Conservation (phyloP, 306 rosid species). For the Psophocarpus tetragonolobus region DNA sequence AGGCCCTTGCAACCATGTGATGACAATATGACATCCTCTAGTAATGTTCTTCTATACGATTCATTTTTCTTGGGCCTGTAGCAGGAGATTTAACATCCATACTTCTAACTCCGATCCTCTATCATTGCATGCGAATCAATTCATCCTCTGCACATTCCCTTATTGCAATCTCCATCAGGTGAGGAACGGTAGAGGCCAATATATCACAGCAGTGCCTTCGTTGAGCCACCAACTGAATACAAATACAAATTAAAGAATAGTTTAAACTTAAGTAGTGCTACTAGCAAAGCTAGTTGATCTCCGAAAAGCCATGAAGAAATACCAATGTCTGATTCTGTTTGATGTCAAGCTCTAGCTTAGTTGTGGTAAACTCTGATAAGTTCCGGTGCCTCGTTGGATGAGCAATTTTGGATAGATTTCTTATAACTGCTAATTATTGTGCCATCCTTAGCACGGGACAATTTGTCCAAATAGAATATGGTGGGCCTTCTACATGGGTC, state of each 20-base stretch:
- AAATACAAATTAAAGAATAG: slow-evolving; percentile 14
- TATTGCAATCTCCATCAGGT: slow-evolving; percentile 52
- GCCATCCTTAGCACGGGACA: slow-evolving; percentile 30
- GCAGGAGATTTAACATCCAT: neutral
- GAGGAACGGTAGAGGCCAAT: slow-evolving; percentile 35
- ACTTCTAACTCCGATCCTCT: neutral
- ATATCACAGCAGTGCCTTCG: slow-evolving; percentile 82
- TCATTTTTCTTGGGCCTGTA: neutral
- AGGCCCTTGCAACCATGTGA: neutral
- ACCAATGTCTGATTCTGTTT: slow-evolving; percentile 37
- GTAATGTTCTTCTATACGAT: neutral
- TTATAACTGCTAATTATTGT: slow-evolving; percentile 46
- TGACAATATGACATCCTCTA: neutral
- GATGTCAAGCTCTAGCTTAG: slow-evolving; percentile 48
- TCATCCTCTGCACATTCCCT: slow-evolving; percentile 77
- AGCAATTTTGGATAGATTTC: slow-evolving; percentile 50
- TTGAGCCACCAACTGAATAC: slow-evolving; percentile 62
- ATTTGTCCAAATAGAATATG: slow-evolving; percentile 51
- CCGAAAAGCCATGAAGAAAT: neutral
- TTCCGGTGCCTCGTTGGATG: slow-evolving; percentile 40
- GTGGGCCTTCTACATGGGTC: slow-evolving; percentile 64
- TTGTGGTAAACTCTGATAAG: slow-evolving; percentile 54
- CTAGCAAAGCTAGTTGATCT: neutral
- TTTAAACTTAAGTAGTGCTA: neutral
- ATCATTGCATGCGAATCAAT: slow-evolving; percentile 49